Base-by-base conservation (phyloP, 1,139 yeast genomes). In the Debaryomycetaceae sp. region DNA sequence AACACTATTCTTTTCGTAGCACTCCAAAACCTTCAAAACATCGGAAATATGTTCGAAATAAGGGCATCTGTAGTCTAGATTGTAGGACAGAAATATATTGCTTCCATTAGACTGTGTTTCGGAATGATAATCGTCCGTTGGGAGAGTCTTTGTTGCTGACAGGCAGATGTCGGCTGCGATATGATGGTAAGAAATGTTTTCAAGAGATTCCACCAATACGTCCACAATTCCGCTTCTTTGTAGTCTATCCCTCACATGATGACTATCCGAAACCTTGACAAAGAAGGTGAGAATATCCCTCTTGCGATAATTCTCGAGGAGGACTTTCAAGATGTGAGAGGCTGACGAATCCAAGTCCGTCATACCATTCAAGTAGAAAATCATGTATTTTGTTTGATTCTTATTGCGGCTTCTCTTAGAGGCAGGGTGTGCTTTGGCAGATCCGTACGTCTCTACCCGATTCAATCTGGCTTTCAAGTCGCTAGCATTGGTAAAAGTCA, bases 301-400 rank as follows among this genome's bases (percentile, higher is more conserved):
- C 17, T 65, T 64, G 34, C 67, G 67, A 46, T 86, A 83, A 22
- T 75, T 73, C 5, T 61, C 50, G 6, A 91, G 65, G 13, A 87
- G 78, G 39, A 80, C 87, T 35, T 65, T 58, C 37, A 91, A 63
- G 11, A 87, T 85, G 50, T 86, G 87, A 0, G 89, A 83, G 0
- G 97, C 97, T 2, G 94, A 82, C 0, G 96, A 85, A 55, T 92
- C 98, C 33, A 91, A 65, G 28, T 76, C 81, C 0, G 94, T 78
- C 96, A 91, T 87, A 0, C 96, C 97, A 42, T 84, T 73, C 41
- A 91, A 60, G 56, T 91, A 96, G 55, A 92, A 81, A 6, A 91
- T 76, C n/a, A 89, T 72, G 51, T 83, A 77, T 44, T 73, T 74
- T 18, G 85, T 77, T 79, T 77, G 75, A 5, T 73, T 70, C 37